Evolutionary conservation across 2,329 filamentous ascomycete species (phyloP).

Genomic region (Penicillium sclerotiorum): DNA sequence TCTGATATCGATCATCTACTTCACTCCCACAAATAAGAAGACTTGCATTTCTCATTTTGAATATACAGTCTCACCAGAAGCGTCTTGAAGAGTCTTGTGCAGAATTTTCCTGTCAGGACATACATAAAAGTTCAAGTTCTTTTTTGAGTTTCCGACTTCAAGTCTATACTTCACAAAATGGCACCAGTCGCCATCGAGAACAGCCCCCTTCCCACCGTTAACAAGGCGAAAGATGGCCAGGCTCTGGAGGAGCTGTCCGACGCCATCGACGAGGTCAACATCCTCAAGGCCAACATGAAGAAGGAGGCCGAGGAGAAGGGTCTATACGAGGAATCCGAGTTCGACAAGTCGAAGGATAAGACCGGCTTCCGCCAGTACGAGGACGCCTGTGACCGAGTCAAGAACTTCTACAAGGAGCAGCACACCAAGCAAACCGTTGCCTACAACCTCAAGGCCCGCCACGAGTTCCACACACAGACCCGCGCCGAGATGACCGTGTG

Average conservation of each 20-base stretch:
- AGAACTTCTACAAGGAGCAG: constrained; percentile 78
- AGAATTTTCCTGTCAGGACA: no score
- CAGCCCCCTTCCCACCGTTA: constrained; percentile 28
- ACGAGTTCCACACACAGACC: constrained; percentile 66
- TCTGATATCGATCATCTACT: not conserved
- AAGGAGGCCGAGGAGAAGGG: constrained; percentile 44
- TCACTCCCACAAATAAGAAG: constrained; percentile 2
- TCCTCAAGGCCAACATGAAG: constrained; percentile 59
- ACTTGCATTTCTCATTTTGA: constrained; percentile 4
- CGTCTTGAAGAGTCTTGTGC: no score
- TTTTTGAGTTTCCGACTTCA: not conserved
- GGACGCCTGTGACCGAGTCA: constrained; percentile 79
- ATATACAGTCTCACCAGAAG: no score
- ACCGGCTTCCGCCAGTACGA: constrained; percentile 80
- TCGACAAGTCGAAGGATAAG: constrained; percentile 78
- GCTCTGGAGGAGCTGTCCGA: constrained; percentile 63
- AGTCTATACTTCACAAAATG: constrained; percentile 27
- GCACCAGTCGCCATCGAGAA: constrained; percentile 33
- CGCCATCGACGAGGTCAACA: constrained; percentile 62
- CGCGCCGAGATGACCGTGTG: constrained; percentile 81
- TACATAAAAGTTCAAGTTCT: not conserved
- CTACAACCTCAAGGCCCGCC: constrained; percentile 81
- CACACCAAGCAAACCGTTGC: constrained; percentile 61
- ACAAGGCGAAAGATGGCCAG: constrained; percentile 56
- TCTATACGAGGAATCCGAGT: constrained; percentile 61